Evolutionary conservation across 2,329 filamentous ascomycete species (phyloP).

Genomic region (Diaporthe caulivora): DNA sequence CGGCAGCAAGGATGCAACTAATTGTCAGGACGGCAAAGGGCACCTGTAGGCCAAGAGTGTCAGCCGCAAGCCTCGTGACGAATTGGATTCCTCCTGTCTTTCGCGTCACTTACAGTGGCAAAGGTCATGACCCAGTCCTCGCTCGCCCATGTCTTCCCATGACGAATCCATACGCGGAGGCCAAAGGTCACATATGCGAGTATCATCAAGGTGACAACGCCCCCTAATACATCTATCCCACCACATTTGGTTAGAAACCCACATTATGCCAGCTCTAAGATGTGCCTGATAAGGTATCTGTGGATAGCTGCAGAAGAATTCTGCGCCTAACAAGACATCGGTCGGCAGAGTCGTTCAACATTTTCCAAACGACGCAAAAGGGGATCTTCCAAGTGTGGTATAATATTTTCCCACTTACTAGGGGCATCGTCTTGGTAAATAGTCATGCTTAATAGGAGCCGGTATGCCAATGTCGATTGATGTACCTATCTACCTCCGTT

Average conservation of each 20-base stretch:
- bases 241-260: background rate
- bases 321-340: background rate
- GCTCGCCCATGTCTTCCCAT: slow-evolving; percentile 33
- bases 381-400: background rate
- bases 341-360: too few species aligned
- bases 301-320: background rate
- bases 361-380: too few species aligned
- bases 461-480: background rate
- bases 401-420: background rate
- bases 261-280: background rate
- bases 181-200: slow-evolving; percentile 30
- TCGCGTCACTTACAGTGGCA: slow-evolving; percentile 24
- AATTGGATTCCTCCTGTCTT: background rate
- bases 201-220: slow-evolving; percentile 24
- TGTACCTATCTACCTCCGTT: background rate
- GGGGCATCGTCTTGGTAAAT: slow-evolving; percentile 37
- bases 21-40: slow-evolving; percentile 36
- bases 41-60: background rate
- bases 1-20: slow-evolving; percentile 32
- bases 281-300: background rate
- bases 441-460: slow-evolving; percentile 18
- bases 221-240: slow-evolving; percentile 24
- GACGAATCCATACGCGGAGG: slow-evolving; percentile 33
- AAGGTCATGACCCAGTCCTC: slow-evolving; percentile 37
- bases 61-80: background rate